A percentile compares a stretch with the other conserved stretches of the same genome.
These are phyloP conservation scores for Talaromyces albobiverticillius DNA, from an alignment of 2,329 filamentous ascomycete species.

Conservation along the genomic window DNA sequence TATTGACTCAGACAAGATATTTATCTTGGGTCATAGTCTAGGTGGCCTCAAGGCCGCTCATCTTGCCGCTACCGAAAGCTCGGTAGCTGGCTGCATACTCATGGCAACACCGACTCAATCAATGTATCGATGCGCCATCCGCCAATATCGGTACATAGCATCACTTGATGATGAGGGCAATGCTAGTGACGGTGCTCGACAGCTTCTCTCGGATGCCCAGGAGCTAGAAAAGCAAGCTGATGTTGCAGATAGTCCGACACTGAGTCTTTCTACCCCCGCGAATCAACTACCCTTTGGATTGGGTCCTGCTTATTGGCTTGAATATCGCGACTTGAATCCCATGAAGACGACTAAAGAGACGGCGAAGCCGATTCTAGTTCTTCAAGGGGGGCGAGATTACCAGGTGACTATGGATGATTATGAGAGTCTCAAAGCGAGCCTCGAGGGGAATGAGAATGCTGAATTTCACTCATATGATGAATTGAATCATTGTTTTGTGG, in stretches of 20 bases:
- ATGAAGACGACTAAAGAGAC: background rate
- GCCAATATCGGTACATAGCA: background rate
- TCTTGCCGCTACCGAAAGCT: background rate
- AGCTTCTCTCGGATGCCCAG: background rate
- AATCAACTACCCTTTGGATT: background rate
- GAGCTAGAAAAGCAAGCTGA: background rate
- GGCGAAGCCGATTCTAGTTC: background rate
- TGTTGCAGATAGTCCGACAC: background rate
- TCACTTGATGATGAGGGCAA: background rate
- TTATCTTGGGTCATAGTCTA: background rate
- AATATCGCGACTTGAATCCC: background rate
- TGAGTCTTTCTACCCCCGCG: background rate
- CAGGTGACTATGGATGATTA: conserved; percentile 1
- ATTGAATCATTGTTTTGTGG: background rate
- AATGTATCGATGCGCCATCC: background rate
- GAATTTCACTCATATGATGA: background rate
- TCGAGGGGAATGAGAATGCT: background rate
- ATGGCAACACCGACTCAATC: background rate
- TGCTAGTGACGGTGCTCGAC: background rate
- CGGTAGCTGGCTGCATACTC: background rate
- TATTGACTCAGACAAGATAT: background rate
- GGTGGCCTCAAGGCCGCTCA: background rate
- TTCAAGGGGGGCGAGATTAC: background rate
- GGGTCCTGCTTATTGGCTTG: background rate
- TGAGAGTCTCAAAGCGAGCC: background rate